Evolutionary conservation across 768 basidiomycete genomes (phyloP).

Genomic region (Leccinum truebloodii): DNA sequence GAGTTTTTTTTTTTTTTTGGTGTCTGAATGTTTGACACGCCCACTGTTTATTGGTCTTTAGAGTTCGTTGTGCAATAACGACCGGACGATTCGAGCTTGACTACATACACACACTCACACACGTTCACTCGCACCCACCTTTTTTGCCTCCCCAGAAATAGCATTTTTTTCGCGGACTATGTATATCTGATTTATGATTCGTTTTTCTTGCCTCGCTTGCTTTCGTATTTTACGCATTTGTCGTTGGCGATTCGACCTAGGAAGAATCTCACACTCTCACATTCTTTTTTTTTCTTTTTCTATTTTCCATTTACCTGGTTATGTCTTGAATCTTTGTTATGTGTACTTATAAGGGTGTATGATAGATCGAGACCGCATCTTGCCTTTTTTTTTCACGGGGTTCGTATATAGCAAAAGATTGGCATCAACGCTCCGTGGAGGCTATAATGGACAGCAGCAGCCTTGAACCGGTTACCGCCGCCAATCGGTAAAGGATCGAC

Average conservation of each 20-base stretch:
- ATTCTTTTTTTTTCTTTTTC: background rate
- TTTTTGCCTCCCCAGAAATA: conserved; percentile 5
- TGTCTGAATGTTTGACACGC: conserved; percentile 1
- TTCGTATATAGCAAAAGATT: conserved; percentile 12
- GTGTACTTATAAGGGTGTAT: conserved; percentile 34
- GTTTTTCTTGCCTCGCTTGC: conserved; percentile 26
- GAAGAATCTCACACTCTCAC: conserved; percentile 5
- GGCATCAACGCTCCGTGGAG: background rate
- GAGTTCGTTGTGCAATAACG: conserved; percentile 10
- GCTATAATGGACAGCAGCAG: too few species aligned
- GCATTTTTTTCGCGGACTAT: conserved; percentile 25
- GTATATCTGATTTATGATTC: conserved; percentile 31
- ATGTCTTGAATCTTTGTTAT: conserved; percentile 24
- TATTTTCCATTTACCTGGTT: conserved; percentile 1
- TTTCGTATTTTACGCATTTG: conserved; percentile 24
- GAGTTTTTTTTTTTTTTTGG: background rate
- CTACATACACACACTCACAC: conserved; percentile 8
- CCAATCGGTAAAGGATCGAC: conserved; percentile 27
- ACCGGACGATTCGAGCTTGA: conserved; percentile 16
- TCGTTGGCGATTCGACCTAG: conserved; percentile 10
- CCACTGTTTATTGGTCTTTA: conserved; percentile 7
- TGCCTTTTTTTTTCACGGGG: conserved; percentile 5
- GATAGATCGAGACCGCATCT: conserved; percentile 19
- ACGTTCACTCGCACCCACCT: conserved; percentile 2
- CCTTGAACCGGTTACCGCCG: background rate